Evolutionary conservation across 805 yeast species (phyloP).

Genomic region (Sugiyamaella marilandica): DNA sequence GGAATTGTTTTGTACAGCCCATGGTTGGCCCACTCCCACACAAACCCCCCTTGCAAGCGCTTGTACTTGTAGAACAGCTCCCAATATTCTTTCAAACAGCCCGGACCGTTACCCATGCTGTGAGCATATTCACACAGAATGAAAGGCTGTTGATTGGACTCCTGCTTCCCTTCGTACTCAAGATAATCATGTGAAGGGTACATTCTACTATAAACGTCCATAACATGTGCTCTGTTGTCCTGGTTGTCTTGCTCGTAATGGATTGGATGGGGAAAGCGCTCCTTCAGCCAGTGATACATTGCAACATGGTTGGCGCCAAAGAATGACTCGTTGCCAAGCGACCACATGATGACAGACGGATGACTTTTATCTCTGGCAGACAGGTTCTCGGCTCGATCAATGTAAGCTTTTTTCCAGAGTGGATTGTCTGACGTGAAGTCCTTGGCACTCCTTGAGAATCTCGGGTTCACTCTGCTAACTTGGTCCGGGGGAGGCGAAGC

Average conservation of each 20-base stretch:
- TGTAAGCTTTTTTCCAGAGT: conserved; percentile 33
- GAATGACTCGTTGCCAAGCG: conserved; percentile 38
- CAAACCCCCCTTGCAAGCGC: conserved; percentile 35
- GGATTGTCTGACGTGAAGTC: conserved; percentile 32
- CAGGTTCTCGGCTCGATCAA: conserved; percentile 33
- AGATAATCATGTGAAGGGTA: conserved; percentile 29
- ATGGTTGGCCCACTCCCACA: conserved; percentile 41
- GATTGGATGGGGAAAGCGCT: conserved; percentile 31
- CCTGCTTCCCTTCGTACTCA: conserved; percentile 21
- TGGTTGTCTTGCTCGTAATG: conserved; percentile 36
- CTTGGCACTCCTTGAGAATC: conserved; percentile 19
- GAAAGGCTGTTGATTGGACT: conserved; percentile 30
- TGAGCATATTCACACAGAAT: conserved; percentile 38
- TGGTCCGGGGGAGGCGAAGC: conserved; percentile 2
- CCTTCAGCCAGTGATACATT: conserved; percentile 30
- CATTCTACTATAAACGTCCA: conserved; percentile 35
- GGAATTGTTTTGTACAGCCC: conserved; percentile 25
- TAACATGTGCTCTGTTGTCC: conserved; percentile 17
- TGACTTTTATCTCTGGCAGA: conserved; percentile 35
- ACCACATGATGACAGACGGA: conserved; percentile 36
- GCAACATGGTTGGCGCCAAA: conserved; percentile 33
- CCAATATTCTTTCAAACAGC: conserved; percentile 33
- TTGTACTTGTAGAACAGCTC: conserved; percentile 32
- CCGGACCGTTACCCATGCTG: conserved; percentile 41
- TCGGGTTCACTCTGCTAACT: conserved; percentile 14